Conservation (phyloP, 1,139 yeast species). For the Kurtzmaniella quercitrusa region DNA sequence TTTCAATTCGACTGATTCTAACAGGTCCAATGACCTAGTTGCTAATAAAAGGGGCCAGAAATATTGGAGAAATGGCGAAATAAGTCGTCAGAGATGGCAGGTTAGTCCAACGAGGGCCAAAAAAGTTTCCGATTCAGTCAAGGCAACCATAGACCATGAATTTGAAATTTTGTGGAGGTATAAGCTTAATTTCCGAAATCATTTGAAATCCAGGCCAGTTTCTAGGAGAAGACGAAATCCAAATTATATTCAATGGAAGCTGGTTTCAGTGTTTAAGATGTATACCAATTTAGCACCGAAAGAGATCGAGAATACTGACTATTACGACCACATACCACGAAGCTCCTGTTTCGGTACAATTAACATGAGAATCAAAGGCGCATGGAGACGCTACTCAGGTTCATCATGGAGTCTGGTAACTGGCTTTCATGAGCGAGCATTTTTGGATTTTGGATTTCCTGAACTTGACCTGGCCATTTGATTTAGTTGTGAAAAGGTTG, state of each 20-base stretch:
- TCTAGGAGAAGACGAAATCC: conserved; percentile 18
- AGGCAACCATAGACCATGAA: conserved; percentile 17
- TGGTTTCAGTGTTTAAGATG: conserved; percentile 33
- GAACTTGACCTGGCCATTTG: not conserved
- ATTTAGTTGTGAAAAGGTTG: not conserved
- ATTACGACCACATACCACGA: conserved; percentile 22
- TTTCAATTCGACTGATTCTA: not conserved
- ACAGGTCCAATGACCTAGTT: no score
- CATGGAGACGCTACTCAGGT: conserved; percentile 23
- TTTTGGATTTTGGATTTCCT: not conserved
- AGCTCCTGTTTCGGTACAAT: conserved; percentile 37
- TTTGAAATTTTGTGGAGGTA: conserved; percentile 9
- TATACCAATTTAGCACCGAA: conserved; percentile 29
- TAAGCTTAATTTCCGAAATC: not conserved
- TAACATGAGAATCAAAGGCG: conserved; percentile 35
- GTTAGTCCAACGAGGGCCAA: not conserved
- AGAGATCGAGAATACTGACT: conserved; percentile 20
- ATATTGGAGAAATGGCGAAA: not conserved
- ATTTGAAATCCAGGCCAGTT: conserved; percentile 1
- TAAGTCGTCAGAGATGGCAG: not conserved
- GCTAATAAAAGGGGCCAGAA: no score
- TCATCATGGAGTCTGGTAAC: not conserved
- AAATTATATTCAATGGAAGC: conserved; percentile 27
- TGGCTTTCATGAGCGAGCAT: not conserved
- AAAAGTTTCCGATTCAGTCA: conserved; percentile 15